Conservation (phyloP, 768 basidiomycete genomes). For the Naematelia encephala region DNA sequence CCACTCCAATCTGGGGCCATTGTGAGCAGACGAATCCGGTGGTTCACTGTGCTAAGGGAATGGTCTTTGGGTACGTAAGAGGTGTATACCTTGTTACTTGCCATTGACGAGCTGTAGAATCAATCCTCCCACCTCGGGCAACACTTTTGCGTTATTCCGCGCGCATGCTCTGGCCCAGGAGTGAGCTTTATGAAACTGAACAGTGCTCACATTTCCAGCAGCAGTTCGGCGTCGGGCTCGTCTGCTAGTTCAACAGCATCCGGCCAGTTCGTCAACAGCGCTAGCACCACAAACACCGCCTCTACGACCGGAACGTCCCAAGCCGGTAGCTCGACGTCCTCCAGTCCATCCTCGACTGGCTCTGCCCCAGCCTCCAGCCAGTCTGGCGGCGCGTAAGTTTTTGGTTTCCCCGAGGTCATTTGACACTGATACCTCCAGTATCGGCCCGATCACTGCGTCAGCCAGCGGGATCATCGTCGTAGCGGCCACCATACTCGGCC, state of each 20-base stretch:
- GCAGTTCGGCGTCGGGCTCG: too few species aligned
- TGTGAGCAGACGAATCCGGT: slow-evolving; percentile 8
- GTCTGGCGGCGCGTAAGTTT: background rate
- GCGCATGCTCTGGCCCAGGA: slow-evolving; percentile 10
- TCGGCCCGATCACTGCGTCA: background rate
- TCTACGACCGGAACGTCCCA: background rate
- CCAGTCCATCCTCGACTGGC: background rate
- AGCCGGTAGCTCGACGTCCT: background rate
- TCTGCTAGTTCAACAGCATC: background rate
- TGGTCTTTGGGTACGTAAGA: slow-evolving; percentile 18
- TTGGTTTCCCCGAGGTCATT: background rate
- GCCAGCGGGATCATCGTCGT: background rate
- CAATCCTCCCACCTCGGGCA: slow-evolving; percentile 12
- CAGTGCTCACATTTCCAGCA: too few species aligned
- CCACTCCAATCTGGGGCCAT: slow-evolving; percentile 21
- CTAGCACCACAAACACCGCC: background rate
- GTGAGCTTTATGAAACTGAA: too few species aligned
- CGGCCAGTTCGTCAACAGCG: background rate
- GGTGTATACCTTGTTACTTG: background rate
- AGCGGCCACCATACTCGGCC: background rate
- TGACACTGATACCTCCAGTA: background rate
- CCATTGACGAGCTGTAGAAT: background rate
- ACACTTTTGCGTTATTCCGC: slow-evolving; percentile 20
- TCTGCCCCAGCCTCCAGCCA: background rate
- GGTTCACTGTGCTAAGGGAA: slow-evolving; percentile 12